Conservation (phyloP, 495 filamentous ascomycete genomes). For the Trypethelium eluteriae region DNA sequence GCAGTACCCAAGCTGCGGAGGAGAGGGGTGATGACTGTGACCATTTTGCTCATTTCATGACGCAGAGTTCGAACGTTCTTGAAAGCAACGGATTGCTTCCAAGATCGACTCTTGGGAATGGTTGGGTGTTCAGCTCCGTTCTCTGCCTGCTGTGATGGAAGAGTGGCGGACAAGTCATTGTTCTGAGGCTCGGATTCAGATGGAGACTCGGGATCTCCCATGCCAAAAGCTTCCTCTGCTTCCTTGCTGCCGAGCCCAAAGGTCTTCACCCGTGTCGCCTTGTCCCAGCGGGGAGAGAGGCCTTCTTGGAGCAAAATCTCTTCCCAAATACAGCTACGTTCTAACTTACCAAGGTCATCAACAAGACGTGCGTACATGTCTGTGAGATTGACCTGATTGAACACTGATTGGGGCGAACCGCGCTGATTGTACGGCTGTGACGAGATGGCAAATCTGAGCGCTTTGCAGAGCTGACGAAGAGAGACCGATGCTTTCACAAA, state of each 20-base stretch:
- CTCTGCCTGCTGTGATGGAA: neutral
- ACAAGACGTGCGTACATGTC: constrained; percentile 68
- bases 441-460: neutral
- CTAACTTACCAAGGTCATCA: constrained; percentile 62
- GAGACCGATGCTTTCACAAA: constrained; percentile 49
- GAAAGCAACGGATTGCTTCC: constrained; percentile 46
- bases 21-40: constrained; percentile 64
- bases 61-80: constrained; percentile 71
- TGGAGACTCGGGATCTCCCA: constrained; percentile 13
- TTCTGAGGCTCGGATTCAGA: neutral
- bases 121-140: neutral
- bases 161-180: neutral
- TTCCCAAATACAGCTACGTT: constrained; percentile 74
- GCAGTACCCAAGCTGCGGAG: constrained; percentile 74
- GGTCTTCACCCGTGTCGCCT: constrained; percentile 42
- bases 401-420: constrained; percentile 52
- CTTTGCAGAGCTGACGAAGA: constrained; percentile 12
- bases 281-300: constrained; percentile 60
- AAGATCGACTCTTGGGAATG: neutral
- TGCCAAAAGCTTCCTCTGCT: constrained; percentile 27
- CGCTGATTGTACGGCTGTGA: constrained; percentile 51
- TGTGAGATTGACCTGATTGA: constrained; percentile 65
- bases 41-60: constrained; percentile 65
- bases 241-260: constrained; percentile 25
- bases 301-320: constrained; percentile 63